Evolutionary conservation across 495 filamentous ascomycete genomes (phyloP).

Genomic region (Aspergillus kassunensis): DNA sequence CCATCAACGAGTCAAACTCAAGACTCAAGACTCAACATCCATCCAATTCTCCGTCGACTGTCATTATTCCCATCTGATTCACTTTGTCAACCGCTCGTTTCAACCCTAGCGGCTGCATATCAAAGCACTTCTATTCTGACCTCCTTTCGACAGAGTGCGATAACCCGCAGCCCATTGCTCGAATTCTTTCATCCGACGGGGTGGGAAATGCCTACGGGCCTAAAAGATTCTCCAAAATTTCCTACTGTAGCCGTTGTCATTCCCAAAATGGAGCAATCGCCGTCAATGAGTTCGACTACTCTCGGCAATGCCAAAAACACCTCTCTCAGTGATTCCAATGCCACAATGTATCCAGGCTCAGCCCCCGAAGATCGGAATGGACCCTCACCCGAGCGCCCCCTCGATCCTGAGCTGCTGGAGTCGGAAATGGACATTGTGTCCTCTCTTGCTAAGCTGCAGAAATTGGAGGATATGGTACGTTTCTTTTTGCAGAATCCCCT

Average conservation of each 20-base stretch:
- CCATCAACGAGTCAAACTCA: too few relatives aligned
- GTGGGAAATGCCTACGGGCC: conserved; percentile 6
- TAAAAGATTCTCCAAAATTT: conserved; percentile 1
- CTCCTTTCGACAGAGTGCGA: too few relatives aligned
- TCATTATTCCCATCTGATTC: neutral
- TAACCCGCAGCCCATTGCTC: neutral
- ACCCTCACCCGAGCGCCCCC: neutral
- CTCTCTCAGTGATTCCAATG: neutral
- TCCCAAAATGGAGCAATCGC: conserved; percentile 14
- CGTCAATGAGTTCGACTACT: neutral
- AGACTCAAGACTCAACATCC: too few relatives aligned
- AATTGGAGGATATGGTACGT: conserved; percentile 37
- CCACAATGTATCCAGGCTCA: neutral
- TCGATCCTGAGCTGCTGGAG: conserved; percentile 20
- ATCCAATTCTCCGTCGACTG: neutral
- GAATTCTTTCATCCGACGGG: neutral
- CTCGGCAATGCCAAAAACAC: neutral
- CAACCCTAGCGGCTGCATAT: neutral
- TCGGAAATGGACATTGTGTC: conserved; percentile 41
- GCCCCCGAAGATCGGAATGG: neutral
- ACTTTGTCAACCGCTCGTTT: neutral
- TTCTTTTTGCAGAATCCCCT: neutral
- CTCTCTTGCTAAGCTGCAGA: conserved; percentile 42
- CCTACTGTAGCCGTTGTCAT: conserved; percentile 15
- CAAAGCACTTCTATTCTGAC: neutral